phyloP scores from a whole-genome alignment of 2,329 filamentous ascomycete genomes.

The Sarocladiaceae sp. region DNA sequence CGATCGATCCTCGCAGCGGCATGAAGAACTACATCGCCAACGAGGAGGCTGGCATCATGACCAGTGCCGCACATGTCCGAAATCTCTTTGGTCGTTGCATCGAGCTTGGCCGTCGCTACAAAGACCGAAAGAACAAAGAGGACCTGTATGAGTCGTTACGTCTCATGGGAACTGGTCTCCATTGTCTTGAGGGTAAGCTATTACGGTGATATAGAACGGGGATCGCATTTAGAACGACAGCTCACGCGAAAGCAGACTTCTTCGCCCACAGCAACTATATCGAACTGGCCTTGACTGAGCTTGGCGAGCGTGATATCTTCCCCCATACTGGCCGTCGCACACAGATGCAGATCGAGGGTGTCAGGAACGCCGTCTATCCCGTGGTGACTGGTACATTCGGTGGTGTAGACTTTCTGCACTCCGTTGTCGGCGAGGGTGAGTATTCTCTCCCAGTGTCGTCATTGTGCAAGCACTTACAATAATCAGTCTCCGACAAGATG shows the following conservation, averaged over 20 bases:
- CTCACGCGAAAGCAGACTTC: conserved; percentile 55
- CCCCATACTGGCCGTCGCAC: conserved; percentile 79
- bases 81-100: conserved; percentile 70
- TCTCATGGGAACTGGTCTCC: conserved; percentile 79
- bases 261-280: conserved; percentile 92
- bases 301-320: conserved; percentile 78
- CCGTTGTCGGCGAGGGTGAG: conserved; percentile 66
- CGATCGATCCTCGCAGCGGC: conserved; percentile 69
- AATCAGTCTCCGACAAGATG: conserved; percentile 76
- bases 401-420: conserved; percentile 90
- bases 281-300: conserved; percentile 81
- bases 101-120: conserved; percentile 73
- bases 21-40: conserved; percentile 96
- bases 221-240: not conserved
- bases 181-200: conserved; percentile 71
- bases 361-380: conserved; percentile 66
- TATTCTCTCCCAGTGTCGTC: conserved; percentile 4
- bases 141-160: conserved; percentile 86
- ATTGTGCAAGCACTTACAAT: conserved; percentile 14
- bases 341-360: conserved; percentile 65
- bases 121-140: conserved; percentile 49
- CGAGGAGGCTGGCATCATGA: conserved; percentile 73
- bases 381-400: conserved; percentile 90
- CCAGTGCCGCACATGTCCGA: conserved; percentile 73
- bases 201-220: too few species aligned